Evolutionary conservation across 192 early-diverging fungal species (phyloP), one percentile per base, ranked within the genome.

Genomic region (Globomyces pollinis-pini): DNA sequence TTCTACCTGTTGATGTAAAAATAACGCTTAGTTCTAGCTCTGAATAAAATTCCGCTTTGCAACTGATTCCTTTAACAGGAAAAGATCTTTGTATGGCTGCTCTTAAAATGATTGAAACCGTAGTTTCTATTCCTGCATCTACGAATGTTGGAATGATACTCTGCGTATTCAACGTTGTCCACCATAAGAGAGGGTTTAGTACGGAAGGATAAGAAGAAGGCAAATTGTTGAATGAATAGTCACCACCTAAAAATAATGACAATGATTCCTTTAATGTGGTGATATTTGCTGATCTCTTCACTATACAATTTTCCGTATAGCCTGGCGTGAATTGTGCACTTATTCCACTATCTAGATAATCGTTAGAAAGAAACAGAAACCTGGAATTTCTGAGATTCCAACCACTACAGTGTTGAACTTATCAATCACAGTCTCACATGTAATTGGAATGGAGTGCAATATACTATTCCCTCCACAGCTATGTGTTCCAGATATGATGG

Each of bases 151-250:
- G 28, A 2, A 28, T 23, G 15, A 57, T 28, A 2, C 28, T 28
- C 31, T 43, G 38, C 55, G 39, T 20, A 20, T 57, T 57, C 31
- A 38, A 23, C 16, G 55, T 33, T 23, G 21, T 24, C 55, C 55
- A 57, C 55, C 55, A 57, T 6, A 57, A 23, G 8, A 41, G 1
- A 23, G 55, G 55, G 16, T 57, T 57, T 2, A 57, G 28, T 12
- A 38, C 42, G 16, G 36, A 34, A 31, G 55, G 55, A 41, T 33
- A 33, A 18, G 20, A 33, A n/a, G 28, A n/a, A 16, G 50, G 50
- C 4, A 51, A 16, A 16, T 20, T 51, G 35, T 9, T 13, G 13
- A 13, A 6, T 6, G 7, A 9, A 13, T 9, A 9, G 13, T 36
- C 35, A 13, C 35, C 35, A 36, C 35, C 35, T 6, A 36, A 13